Base-by-base conservation (phyloP, 371 early-diverging fungal species). In the Choanephora cucurbitarum region DNA sequence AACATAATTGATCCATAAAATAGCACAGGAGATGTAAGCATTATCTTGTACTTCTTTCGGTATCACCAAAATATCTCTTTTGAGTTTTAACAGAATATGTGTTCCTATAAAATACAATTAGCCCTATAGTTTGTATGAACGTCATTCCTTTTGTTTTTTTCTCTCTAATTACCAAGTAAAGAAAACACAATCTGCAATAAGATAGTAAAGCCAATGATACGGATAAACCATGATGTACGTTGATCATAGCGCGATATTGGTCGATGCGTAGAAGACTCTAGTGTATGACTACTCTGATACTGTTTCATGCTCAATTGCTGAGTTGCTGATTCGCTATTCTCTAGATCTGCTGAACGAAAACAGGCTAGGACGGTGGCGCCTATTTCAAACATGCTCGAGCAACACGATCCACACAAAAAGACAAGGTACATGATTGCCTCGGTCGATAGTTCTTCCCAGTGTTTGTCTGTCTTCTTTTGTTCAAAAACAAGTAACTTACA, bases 1-100 rank as follows among this genome's bases (percentile, higher is more conserved):
- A n/a, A 58, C 22, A 48, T 60, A 66, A 33, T 57, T 66, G 39
- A 61, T 58, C 58, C 67, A 61, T 41, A 66, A 41, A 13, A 66
- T 66, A 14, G 39, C 40, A 24, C 61, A 61, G 17, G 58, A 61
- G 23, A 58, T 22, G 14, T 47, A 52, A n/a, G 58, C 43, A 17
- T 52, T 18, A 6, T 57, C 21, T 55, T 58, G 58, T 13, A 66
- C 51, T 11, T 54, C 55, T 40, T 46, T n/a, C 3, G 66, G 55
- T 42, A 66, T 56, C 6, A 44, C 37, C 10, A 19, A 19, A 34
- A 32, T 31, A 15, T 63, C 63, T 17, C 49, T 48, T 21, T 60
- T 37, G 0, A 57, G 21, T n/a, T 44, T 47, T 39, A 58, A 66
- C 7, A 60, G 45, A 15, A 60, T 21, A 51, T 66, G 67, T 14